phyloP scores from a whole-genome alignment of 1,284 basidiomycete species.

The Afroboletus lepidellus region DNA sequence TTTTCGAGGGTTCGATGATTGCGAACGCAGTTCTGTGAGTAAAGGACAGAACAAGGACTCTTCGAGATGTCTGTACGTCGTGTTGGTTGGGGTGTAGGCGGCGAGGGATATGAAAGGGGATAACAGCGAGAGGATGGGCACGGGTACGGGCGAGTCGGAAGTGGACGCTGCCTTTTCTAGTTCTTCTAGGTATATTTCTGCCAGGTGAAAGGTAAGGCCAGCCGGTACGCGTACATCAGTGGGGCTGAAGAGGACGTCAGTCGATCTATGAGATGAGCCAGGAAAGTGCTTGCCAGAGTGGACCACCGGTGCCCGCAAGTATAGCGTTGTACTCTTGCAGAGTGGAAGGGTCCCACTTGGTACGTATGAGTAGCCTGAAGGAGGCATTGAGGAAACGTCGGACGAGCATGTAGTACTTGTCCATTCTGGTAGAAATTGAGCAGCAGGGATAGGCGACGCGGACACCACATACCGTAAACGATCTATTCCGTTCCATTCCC shows the following conservation, averaged over 20 bases:
- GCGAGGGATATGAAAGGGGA: slow-evolving; percentile 68
- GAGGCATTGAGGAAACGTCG: slow-evolving; percentile 84
- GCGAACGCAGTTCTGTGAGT: slow-evolving; percentile 44
- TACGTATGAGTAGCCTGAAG: slow-evolving; percentile 75
- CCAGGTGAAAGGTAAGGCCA: slow-evolving; percentile 82
- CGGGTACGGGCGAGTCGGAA: slow-evolving; percentile 38
- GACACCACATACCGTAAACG: slow-evolving; percentile 64
- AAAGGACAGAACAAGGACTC: slow-evolving; percentile 66
- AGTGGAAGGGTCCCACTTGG: slow-evolving; percentile 61
- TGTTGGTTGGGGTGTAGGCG: slow-evolving; percentile 60
- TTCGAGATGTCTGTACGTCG: slow-evolving; percentile 70
- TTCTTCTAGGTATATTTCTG: slow-evolving; percentile 91
- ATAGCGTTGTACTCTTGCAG: slow-evolving; percentile 69
- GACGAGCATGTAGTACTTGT: slow-evolving; percentile 97
- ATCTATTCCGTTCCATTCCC: slow-evolving; percentile 94
- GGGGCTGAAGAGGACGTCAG: slow-evolving; percentile 46
- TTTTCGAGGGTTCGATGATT: slow-evolving; percentile 40
- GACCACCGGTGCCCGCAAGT: slow-evolving; percentile 62
- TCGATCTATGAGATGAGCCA: neutral
- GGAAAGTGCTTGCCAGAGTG: slow-evolving; percentile 63
- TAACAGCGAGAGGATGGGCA: slow-evolving; percentile 60
- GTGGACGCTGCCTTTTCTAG: slow-evolving; percentile 68
- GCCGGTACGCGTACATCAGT: slow-evolving; percentile 73
- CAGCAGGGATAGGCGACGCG: slow-evolving; percentile 1
- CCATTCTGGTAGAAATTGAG: slow-evolving; percentile 59